These are phyloP conservation scores for Brettanomyces sp. DNA, from an alignment of 805 yeast genomes.

Conservation along the genomic window DNA sequence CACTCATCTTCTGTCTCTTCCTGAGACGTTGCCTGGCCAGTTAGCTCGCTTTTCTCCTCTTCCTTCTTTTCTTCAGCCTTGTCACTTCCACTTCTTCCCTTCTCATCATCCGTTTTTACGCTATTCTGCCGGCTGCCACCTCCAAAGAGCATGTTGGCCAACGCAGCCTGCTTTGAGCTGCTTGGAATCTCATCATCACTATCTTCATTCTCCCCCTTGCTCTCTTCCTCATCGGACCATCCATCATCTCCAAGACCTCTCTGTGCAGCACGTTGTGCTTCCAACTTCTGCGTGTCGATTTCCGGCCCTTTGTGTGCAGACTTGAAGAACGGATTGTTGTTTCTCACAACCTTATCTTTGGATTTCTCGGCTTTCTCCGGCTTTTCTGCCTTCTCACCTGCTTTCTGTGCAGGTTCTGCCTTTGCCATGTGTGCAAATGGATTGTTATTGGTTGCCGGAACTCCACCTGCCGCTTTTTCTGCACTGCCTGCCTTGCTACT, in stretches of 20 bases:
- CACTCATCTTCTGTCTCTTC: background rate
- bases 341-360: slow-evolving; percentile 7
- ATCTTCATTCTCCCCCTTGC: slow-evolving; percentile 23
- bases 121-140: slow-evolving; percentile 21
- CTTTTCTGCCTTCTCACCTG: slow-evolving; percentile 10
- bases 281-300: slow-evolving; percentile 50
- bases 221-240: slow-evolving; percentile 29
- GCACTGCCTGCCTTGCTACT: background rate
- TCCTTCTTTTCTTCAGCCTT: background rate
- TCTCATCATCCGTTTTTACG: background rate
- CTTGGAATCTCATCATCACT: slow-evolving; percentile 39
- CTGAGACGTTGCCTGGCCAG: background rate
- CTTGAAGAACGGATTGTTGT: slow-evolving; percentile 53
- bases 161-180: slow-evolving; percentile 45
- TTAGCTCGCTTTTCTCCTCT: background rate
- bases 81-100: background rate
- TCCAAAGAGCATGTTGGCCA: slow-evolving; percentile 47
- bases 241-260: slow-evolving; percentile 39
- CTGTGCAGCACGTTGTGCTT: slow-evolving; percentile 66
- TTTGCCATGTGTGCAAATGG: slow-evolving; percentile 36
- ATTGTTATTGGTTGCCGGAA: slow-evolving; percentile 27
- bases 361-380: slow-evolving; percentile 44
- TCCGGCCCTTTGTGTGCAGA: slow-evolving; percentile 25
- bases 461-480: slow-evolving; percentile 1
- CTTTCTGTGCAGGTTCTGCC: slow-evolving; percentile 4